These are phyloP conservation scores for Chaetomium fimeti DNA, from an alignment of 495 filamentous ascomycete genomes.

Conservation along the genomic window DNA sequence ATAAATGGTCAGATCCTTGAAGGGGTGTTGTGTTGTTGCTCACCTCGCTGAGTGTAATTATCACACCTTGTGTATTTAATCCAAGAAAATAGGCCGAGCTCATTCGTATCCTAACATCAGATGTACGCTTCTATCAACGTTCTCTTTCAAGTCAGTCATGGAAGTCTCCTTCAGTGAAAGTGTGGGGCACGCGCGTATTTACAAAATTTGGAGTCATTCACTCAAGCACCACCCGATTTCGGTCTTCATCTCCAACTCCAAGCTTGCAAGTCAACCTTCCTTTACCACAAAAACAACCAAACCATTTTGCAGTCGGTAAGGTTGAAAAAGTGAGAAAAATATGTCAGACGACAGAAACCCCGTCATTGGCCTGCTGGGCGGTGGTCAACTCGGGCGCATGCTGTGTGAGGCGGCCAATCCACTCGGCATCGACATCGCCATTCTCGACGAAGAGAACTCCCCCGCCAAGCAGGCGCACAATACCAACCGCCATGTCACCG, in stretches of 20 bases:
- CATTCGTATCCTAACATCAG: no score
- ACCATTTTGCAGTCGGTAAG: background rate
- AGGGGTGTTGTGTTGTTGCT: no score
- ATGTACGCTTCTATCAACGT: no score
- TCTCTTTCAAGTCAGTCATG: background rate
- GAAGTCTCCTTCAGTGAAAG: background rate
- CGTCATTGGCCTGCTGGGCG: slow-evolving; percentile 46
- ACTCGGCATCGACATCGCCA: slow-evolving; percentile 73
- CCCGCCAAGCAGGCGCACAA: slow-evolving; percentile 91
- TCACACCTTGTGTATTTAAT: no score
- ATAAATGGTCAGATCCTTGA: no score
- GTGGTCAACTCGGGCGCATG: slow-evolving; percentile 91
- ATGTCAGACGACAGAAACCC: slow-evolving; percentile 29
- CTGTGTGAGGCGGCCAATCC: slow-evolving; percentile 87
- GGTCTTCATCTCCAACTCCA: background rate
- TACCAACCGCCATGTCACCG: slow-evolving; percentile 69
- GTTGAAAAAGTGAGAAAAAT: background rate
- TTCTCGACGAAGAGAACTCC: slow-evolving; percentile 75
- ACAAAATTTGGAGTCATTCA: slow-evolving; percentile 19
- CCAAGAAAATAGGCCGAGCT: no score
- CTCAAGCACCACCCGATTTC: slow-evolving; percentile 15
- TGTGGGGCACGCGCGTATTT: background rate
- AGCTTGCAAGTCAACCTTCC: background rate
- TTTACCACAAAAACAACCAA: background rate
- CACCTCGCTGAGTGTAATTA: no score